Base-by-base conservation (phyloP, 2,329 filamentous ascomycete species). In the Lachnellula subtilissima region DNA sequence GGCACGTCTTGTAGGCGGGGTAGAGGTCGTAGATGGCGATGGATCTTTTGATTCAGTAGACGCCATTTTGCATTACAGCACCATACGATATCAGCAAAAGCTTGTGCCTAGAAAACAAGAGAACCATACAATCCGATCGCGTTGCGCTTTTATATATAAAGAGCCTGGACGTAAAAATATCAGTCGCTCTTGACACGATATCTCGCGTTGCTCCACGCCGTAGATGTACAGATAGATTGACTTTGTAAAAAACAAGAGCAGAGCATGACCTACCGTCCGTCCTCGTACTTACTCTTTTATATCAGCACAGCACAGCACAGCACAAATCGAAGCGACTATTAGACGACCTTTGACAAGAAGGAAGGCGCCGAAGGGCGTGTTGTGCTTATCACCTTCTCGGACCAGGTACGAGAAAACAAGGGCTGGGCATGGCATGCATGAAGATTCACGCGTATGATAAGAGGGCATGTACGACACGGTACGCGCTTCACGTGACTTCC, bases 1-100 rank as follows among this genome's bases (percentile, higher is more conserved):
- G n/a, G 52, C 48, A 5, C 52, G 48, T 7, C 56, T 42, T n/a
- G 48, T 54, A 32, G 55, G 43, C 17, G 46, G 15, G 22, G 32
- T n/a, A 42, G 47, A 19, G 8, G 52, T 42, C 4, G 55, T 19
- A 39, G 43, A 43, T 37, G 36, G 9, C 1, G 25, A 25, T 25
- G 25, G 5, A 5, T 9, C 23, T 28, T 51, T 17, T 22, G 39
- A 32, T 6, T 39, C 23, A 11, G 50, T 35, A 23, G 37, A 52
- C 2, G 39, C 17, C 23, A 40, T 45, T 47, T 12, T 47, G 42
- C 19, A 23, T 19, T 25, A 19, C 19, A 45, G 23, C 28, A 32
- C 28, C 28, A 32, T 32, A 32, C 28, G 9, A 32, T 32, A 32
- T 32, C 9, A 32, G 8, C 8, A 32, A 32, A 32, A 32, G 28